phyloP scores from a whole-genome alignment of 164 flowering plant species.

The Nymphaea thermarum region DNA sequence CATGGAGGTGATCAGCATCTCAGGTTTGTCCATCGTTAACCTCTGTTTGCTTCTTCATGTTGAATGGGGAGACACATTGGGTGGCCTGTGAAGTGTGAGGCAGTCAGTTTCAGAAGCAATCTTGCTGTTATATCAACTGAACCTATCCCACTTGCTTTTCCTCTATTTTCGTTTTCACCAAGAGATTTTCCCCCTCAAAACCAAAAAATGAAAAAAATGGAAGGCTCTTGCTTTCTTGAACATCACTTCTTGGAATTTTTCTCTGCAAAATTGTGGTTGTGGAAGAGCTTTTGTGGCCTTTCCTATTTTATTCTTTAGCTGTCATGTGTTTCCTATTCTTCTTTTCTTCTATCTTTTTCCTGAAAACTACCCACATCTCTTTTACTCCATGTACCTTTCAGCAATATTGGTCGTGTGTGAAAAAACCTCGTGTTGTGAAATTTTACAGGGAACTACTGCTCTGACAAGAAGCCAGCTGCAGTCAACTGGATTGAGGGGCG shows the following conservation, averaged over 20 bases:
- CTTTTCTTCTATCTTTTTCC: not conserved
- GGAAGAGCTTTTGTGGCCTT: too few species aligned
- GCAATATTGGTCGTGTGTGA: not conserved
- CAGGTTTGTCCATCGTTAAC: constrained; percentile 30
- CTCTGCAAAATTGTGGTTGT: too few species aligned
- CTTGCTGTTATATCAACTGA: too few species aligned
- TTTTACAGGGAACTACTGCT: constrained; percentile 52
- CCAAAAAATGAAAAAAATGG: too few species aligned
- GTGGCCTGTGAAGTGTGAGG: not conserved
- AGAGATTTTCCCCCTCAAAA: too few species aligned
- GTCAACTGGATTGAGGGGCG: constrained; percentile 91
- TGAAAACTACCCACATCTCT: not conserved
- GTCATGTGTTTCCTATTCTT: too few species aligned
- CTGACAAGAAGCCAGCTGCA: constrained; percentile 82
- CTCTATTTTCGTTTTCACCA: too few species aligned
- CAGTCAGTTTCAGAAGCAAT: too few species aligned
- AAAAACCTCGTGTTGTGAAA: not conserved
- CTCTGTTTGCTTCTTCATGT: not conserved
- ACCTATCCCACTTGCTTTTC: not conserved
- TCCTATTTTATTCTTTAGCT: too few species aligned
- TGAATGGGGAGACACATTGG: not conserved
- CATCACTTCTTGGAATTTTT: too few species aligned
- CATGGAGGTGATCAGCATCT: constrained; percentile 77
- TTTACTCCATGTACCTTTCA: not conserved
- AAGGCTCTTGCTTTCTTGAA: too few species aligned